Evolutionary conservation across 2,329 filamentous ascomycete genomes (phyloP), one percentile per base, ranked within the genome.

Genomic region (Lecanicillium sp.): DNA sequence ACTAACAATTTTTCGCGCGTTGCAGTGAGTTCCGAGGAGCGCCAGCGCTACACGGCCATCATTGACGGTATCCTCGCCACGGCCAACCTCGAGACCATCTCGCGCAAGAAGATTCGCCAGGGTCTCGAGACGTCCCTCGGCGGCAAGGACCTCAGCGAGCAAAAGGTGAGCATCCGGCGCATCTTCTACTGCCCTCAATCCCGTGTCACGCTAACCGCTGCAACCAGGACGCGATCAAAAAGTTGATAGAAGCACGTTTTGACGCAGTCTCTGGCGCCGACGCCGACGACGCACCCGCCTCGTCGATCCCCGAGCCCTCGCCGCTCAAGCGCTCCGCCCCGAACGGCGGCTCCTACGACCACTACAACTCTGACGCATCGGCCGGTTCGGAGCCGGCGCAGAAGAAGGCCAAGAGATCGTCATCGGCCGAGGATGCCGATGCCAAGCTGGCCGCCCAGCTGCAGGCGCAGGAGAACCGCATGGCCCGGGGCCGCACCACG

Each of bases 401-500:
- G 54, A 87, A 84, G 63, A 89, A 88, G 68, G 85, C 85, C 49
- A 83, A 83, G 61, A 77, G 79, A 36, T 76, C 80, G 23, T 71
- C 70, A 12, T 68, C 73, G 30, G 70, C 69, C 8, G 77, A 80
- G 55, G 88, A 95, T 54, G 84, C 87, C 26, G 93, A 98, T 66
- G 93, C 91, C 27, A 82, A 86, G 37, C 80, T 91, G 52, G 93
- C 93, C 1, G 90, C 90, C 14, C 81, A 86, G 64, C 74, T 98
- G 29, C 93, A 98, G 67, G 91, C 90, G 0, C 87, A 97, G 65
- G 89, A 96, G 69, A 95, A 97, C 66, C 76, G 81, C 51, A 69
- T 78, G 42, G 72, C 70, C 3, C 74, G 81, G 36, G 82, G 81
- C 41, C 77, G 88, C 46, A 78, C 87, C 15, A 96, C 90, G 3